Percentiles rank a stretch among this genome's conserved stretches.
Evolutionary conservation across 352 stramenopile species (phyloP).

Genomic region (Pythium phragmitis): DNA sequence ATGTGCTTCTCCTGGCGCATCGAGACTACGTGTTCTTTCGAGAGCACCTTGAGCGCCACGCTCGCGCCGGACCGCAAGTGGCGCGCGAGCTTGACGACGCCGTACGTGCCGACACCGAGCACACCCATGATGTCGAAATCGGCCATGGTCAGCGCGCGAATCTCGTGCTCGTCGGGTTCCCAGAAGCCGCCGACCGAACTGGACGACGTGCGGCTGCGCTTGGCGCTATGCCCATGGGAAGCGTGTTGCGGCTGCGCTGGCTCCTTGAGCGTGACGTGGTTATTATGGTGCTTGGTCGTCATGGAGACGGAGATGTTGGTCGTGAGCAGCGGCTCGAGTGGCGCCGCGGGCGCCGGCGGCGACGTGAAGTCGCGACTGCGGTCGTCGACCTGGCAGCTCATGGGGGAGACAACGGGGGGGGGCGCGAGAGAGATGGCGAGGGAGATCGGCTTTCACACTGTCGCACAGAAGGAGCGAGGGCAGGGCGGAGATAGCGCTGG

Average conservation of each 20-base stretch:
- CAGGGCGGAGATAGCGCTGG: background rate
- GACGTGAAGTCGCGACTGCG: conserved; percentile 11
- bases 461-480: background rate
- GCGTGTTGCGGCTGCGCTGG: conserved; percentile 3
- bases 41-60: conserved; percentile 76
- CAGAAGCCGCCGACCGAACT: conserved; percentile 31
- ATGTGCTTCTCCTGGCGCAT: conserved; percentile 81
- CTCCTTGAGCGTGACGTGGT: conserved; percentile 13
- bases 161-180: conserved; percentile 37
- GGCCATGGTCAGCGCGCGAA: conserved; percentile 36
- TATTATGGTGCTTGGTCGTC: conserved; percentile 1
- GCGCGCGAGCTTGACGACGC: conserved; percentile 74
- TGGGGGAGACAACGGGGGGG: background rate
- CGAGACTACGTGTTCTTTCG: conserved; percentile 71
- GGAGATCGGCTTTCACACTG: background rate
- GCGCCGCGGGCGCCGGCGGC: background rate
- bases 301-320: conserved; percentile 25
- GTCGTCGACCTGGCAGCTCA: conserved; percentile 23
- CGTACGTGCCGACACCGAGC: conserved; percentile 75
- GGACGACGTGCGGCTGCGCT: conserved; percentile 27
- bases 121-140: conserved; percentile 76
- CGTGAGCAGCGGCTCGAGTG: conserved; percentile 24
- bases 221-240: conserved; percentile 1
- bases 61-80: conserved; percentile 56
- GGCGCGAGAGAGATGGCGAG: background rate